A percentile compares a stretch with the other conserved stretches of the same genome.
These are phyloP conservation scores for Sequoia sempervirens DNA, from an alignment of 75 land plant species.

Conservation along the genomic window DNA sequence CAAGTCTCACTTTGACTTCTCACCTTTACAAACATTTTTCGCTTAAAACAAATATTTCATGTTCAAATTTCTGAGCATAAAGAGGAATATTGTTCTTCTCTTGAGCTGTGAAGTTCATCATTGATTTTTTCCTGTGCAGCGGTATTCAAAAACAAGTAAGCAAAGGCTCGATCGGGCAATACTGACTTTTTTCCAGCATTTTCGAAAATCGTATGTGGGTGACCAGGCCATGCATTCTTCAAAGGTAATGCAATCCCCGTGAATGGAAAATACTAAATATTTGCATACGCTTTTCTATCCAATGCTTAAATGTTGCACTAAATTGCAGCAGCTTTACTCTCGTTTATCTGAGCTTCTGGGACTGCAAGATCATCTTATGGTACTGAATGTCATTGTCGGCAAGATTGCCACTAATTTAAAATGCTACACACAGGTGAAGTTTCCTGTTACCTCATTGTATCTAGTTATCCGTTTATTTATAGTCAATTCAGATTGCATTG, in stretches of 20 bases:
- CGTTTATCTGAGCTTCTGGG: conserved; percentile 89
- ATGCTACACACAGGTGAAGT: conserved; percentile 72
- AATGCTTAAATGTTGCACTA: background rate
- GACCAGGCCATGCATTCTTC: conserved; percentile 97
- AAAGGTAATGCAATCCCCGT: conserved; percentile 43
- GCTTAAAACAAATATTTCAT: background rate
- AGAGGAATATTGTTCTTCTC: background rate
- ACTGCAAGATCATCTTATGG: conserved; percentile 75
- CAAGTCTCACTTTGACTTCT: background rate
- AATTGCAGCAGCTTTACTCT: conserved; percentile 84
- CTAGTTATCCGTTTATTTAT: background rate
- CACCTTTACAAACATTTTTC: background rate
- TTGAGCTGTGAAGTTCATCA: background rate
- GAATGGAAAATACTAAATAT: background rate
- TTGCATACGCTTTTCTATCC: conserved; percentile 6
- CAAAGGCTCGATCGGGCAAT: conserved; percentile 93
- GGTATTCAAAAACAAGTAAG: conserved; percentile 75
- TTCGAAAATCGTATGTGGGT: conserved; percentile 89
- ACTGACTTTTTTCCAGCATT: conserved; percentile 84
- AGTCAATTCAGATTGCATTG: background rate
- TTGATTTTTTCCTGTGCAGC: conserved; percentile 32
- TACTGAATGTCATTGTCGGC: conserved; percentile 77
- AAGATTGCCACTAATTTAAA: conserved; percentile 91
- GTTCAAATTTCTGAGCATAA: background rate
- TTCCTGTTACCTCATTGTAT: background rate